A percentile compares a stretch with the other conserved stretches of the same genome.
Conservation (phyloP, 2,329 filamentous ascomycete genomes). For the Phoma sp. region DNA sequence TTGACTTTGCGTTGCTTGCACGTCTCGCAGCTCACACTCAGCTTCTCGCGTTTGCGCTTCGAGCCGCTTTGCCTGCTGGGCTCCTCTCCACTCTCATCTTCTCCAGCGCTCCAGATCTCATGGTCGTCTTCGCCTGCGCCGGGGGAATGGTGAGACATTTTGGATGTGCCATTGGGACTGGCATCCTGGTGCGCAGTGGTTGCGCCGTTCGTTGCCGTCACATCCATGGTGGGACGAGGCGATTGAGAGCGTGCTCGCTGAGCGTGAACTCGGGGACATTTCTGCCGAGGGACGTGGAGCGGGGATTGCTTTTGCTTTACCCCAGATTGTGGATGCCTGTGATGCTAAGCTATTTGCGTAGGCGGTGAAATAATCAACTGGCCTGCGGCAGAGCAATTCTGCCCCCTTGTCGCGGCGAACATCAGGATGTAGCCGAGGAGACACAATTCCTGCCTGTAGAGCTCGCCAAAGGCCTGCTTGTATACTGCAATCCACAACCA, state of each 20-base stretch:
- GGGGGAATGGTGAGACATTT: constrained; percentile 44
- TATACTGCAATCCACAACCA: too few relatives aligned
- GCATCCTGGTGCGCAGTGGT: constrained; percentile 31
- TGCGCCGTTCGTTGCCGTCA: constrained; percentile 24
- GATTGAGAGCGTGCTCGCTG: constrained; percentile 30
- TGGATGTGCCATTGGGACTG: constrained; percentile 39
- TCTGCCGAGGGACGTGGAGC: constrained; percentile 24
- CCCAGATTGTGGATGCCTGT: constrained; percentile 25
- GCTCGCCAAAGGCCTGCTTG: too few relatives aligned
- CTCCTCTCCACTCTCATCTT: constrained; percentile 51
- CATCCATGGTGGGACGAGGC: constrained; percentile 39
- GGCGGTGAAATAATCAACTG: too few relatives aligned
- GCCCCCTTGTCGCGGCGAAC: too few relatives aligned
- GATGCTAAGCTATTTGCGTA: too few relatives aligned
- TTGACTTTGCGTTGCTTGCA: constrained; percentile 78
- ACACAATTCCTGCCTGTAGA: too few relatives aligned
- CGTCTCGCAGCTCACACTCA: constrained; percentile 68
- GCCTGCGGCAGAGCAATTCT: too few relatives aligned
- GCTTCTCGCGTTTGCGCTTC: constrained; percentile 55
- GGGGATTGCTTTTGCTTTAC: constrained; percentile 24
- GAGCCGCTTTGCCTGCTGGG: constrained; percentile 46
- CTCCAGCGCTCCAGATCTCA: constrained; percentile 43
- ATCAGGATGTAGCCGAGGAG: too few relatives aligned
- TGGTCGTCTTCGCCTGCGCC: constrained; percentile 41
- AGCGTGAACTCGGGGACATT: constrained; percentile 21